phyloP scores from a whole-genome alignment of 2,329 filamentous ascomycete genomes.

The Beauveria rudraprayagi region DNA sequence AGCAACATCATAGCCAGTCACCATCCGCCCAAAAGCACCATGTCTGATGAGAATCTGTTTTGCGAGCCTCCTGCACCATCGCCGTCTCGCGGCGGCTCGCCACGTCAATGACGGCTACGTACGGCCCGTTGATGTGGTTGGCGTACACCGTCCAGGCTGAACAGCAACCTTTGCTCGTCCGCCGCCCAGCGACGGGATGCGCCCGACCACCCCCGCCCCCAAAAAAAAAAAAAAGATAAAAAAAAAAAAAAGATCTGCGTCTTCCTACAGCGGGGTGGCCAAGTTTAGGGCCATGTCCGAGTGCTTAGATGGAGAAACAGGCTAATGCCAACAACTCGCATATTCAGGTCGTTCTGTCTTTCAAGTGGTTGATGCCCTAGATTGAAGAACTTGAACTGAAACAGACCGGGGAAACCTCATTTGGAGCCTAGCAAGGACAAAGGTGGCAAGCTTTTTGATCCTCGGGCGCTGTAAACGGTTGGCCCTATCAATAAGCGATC shows the following conservation, averaged over 20 bases:
- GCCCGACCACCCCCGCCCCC: constrained; percentile 10
- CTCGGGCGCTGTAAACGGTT: not conserved
- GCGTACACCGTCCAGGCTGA: constrained; percentile 13
- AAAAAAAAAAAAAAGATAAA: no score
- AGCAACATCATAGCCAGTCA: no score
- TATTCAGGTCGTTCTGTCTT: no score
- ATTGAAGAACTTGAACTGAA: no score
- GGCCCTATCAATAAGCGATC: not conserved
- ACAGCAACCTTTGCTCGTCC: constrained; percentile 15
- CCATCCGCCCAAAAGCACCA: constrained; percentile 14
- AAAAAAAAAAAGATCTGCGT: no score
- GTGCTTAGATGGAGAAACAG: no score
- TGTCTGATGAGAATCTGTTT: constrained; percentile 13
- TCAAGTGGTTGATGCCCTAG: not conserved
- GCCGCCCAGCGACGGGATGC: constrained; percentile 11
- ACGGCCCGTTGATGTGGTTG: constrained; percentile 13
- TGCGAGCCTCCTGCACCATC: constrained; percentile 7
- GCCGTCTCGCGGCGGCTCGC: constrained; percentile 2
- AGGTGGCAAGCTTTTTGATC: no score
- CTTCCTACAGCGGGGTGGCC: no score
- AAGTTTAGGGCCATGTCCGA: no score
- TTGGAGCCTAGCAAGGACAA: no score
- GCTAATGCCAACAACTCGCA: no score
- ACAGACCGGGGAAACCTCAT: no score
- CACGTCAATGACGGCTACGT: constrained; percentile 14